Base-by-base conservation (phyloP, 257 asterid species). In the Solanum etuberosum region DNA sequence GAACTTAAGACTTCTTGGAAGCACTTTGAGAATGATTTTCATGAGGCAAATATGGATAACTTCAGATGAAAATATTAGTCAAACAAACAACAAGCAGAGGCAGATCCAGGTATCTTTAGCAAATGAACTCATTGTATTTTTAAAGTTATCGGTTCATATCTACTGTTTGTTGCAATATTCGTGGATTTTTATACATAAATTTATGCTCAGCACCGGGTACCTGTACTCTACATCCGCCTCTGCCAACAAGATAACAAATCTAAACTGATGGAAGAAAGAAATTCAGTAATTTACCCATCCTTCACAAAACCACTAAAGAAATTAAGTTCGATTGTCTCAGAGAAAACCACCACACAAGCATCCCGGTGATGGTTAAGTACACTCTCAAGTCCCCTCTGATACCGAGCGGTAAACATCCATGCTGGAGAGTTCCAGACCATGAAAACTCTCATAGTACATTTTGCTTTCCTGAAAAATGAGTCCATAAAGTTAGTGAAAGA, bases 371-470 rank as follows among this genome's bases (percentile, higher is more conserved):
- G 97, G 86, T 91, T 89, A 21, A 96, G 93, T 83, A 96, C 90
- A 89, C 99, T 97, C 93, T 96, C 99, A 78, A 97, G 90, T 20
- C 95, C 97, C 88, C 99, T 93, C 91, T 93, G 97, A 89, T 95
- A 95, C 77, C 99, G 96, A 88, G 94, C 93, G 73, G 98, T 92
- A 92, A 95, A 96, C 97, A 89, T 92, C 99, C 99, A 97, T 10
- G 96, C 88, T 25, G 99, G 98, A n/a, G 98, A 97, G 93, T 97
- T 96, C 99, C 99, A 97, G 83, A 95, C 98, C 98, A 96, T 94
- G 88, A 96, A 97, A 70, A 95, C 91, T 88, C 97, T 93, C 93
- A 90, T 88, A 76, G 40, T 88, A 90, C 99, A 97, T 89, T 90
- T 93, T 87, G 90, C 97, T 89, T 88, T 95, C 89, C 94, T 92